These are phyloP conservation scores for Coniferiporia sulphurascens DNA, from an alignment of 1,284 basidiomycete species.

Conservation along the genomic window DNA sequence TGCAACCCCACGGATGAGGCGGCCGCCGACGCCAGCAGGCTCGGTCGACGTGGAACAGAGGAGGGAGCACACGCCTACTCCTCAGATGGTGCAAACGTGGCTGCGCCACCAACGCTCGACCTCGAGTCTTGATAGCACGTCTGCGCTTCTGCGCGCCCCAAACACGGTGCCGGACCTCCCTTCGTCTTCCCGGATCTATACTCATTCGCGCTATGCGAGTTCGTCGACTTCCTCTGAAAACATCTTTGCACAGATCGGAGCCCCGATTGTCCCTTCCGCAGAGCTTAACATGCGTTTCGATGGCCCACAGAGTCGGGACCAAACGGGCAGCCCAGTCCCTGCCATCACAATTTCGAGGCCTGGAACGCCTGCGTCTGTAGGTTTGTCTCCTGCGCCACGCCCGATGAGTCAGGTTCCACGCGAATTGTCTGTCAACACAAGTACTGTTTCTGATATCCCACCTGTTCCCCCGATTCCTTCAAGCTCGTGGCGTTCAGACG, in stretches of 20 bases:
- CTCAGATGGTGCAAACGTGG: slow-evolving; percentile 12
- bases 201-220: slow-evolving; percentile 4
- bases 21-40: neutral
- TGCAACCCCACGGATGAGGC: neutral
- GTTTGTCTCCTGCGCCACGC: slow-evolving; percentile 11
- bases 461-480: slow-evolving; percentile 4
- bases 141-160: slow-evolving; percentile 3
- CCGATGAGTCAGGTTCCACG: neutral
- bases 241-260: slow-evolving; percentile 1
- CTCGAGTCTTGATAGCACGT: slow-evolving; percentile 14
- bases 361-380: neutral
- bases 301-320: neutral
- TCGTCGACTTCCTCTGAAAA: slow-evolving; percentile 8
- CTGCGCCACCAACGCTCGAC: slow-evolving; percentile 12
- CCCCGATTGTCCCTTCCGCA: slow-evolving; percentile 9
- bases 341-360: slow-evolving; percentile 4
- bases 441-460: neutral
- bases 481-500: neutral
- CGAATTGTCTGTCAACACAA: neutral
- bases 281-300: slow-evolving; percentile 9
- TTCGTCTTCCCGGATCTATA: neutral
- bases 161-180: neutral
- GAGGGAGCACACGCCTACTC: slow-evolving; percentile 8
- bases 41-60: neutral
- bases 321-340: slow-evolving; percentile 10